These are phyloP conservation scores for Alternaria brassicae DNA, from an alignment of 2,329 filamentous ascomycete species.

Conservation along the genomic window DNA sequence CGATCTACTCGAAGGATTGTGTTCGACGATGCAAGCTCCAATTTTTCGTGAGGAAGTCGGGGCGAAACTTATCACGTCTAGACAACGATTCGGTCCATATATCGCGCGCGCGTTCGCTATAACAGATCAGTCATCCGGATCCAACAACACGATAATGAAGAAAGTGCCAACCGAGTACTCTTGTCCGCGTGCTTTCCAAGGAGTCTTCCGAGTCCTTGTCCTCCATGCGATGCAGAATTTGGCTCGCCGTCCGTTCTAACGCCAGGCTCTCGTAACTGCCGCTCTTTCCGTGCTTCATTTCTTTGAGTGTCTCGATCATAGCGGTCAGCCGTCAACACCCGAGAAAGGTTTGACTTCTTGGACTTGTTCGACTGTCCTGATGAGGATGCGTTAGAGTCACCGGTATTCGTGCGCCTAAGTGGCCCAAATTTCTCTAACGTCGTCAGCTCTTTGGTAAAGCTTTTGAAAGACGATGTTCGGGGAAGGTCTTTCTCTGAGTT, in stretches of 20 bases:
- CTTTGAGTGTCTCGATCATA: conserved; percentile 46
- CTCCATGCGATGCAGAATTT: conserved; percentile 46
- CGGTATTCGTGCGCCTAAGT: conserved; percentile 14
- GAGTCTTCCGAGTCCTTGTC: conserved; percentile 45
- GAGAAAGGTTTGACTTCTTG: conserved; percentile 10
- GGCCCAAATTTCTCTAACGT: conserved; percentile 13
- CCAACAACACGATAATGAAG: background rate
- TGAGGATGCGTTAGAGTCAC: conserved; percentile 13
- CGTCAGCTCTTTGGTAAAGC: background rate
- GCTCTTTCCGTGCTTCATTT: conserved; percentile 45
- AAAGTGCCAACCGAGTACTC: conserved; percentile 38
- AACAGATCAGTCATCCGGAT: background rate
- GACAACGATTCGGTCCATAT: conserved; percentile 45
- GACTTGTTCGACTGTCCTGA: conserved; percentile 14
- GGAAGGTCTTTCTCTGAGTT: conserved; percentile 17
- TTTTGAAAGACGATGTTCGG: conserved; percentile 5
- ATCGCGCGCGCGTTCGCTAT: conserved; percentile 46
- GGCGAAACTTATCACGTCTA: conserved; percentile 48
- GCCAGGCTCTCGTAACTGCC: conserved; percentile 39
- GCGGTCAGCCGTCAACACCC: conserved; percentile 18
- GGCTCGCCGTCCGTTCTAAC: conserved; percentile 39
- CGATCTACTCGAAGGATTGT: conserved; percentile 45
- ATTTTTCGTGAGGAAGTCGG: conserved; percentile 44
- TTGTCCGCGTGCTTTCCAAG: conserved; percentile 43
- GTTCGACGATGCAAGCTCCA: conserved; percentile 48